phyloP scores from a whole-genome alignment of 257 asterid species.

The Capsicum rhomboideum region DNA sequence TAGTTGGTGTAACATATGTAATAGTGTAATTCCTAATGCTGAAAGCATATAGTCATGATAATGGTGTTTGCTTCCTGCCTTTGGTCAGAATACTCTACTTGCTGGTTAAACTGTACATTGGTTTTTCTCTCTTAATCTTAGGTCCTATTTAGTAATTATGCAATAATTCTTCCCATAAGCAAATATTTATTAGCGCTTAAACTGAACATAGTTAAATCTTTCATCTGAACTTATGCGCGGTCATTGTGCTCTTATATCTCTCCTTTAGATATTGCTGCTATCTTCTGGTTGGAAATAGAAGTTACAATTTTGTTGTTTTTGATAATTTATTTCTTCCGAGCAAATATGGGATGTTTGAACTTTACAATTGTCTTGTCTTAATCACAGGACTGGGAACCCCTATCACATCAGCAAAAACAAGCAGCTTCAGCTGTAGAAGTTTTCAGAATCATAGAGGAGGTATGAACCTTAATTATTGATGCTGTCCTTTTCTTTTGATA shows the following conservation, averaged over 20 bases:
- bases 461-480: slow-evolving; percentile 17
- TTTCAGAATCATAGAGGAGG: slow-evolving; percentile 95
- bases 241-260: background rate
- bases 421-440: slow-evolving; percentile 99
- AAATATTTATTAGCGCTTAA: background rate
- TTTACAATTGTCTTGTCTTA: background rate
- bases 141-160: background rate
- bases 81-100: background rate
- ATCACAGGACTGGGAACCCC: slow-evolving; percentile 85
- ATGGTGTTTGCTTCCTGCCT: background rate
- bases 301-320: background rate
- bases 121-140: background rate
- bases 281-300: background rate
- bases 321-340: background rate
- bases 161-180: background rate
- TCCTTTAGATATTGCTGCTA: background rate
- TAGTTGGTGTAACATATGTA: background rate
- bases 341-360: background rate
- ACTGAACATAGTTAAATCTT: background rate
- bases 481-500: background rate
- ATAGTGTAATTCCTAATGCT: background rate
- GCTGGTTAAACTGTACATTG: background rate
- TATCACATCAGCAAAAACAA: slow-evolving; percentile 81
- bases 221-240: background rate
- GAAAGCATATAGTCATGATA: background rate